Percentiles rank a stretch among this genome's conserved stretches.
These are phyloP conservation scores for Trametes elegans DNA, from an alignment of 768 basidiomycete genomes.

Conservation along the genomic window DNA sequence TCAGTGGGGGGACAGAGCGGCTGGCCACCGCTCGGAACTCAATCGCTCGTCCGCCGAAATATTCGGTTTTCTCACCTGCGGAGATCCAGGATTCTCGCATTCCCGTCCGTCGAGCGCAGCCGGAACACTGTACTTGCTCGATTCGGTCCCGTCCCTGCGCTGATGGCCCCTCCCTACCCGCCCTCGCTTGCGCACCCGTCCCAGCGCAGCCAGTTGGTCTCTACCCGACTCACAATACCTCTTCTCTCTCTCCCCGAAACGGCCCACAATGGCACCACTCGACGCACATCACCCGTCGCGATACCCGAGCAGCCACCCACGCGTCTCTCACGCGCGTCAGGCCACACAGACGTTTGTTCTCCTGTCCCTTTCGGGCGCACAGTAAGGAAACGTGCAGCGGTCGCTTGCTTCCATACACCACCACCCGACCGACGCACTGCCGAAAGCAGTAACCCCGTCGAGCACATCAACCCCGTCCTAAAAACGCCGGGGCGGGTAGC, in stretches of 20 bases:
- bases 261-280: neutral
- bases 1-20: neutral
- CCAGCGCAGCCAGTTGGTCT: neutral
- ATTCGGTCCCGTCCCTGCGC: neutral
- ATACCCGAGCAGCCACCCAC: no score
- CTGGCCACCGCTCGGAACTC: constrained; percentile 14
- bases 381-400: no score
- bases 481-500: neutral
- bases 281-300: neutral
- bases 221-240: constrained; percentile 9
- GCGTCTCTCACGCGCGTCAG: no score
- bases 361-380: neutral
- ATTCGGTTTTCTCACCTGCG: neutral
- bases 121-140: neutral
- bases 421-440: neutral
- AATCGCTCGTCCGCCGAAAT: constrained; percentile 12
- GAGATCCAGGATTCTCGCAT: no score
- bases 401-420: no score
- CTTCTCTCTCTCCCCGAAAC: neutral
- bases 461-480: no score
- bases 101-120: no score
- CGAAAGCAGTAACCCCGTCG: constrained; percentile 2
- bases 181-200: neutral
- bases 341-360: no score
- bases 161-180: neutral